Evolutionary conservation across 768 basidiomycete genomes (phyloP).

Genomic region (Dioszegia hungarica): DNA sequence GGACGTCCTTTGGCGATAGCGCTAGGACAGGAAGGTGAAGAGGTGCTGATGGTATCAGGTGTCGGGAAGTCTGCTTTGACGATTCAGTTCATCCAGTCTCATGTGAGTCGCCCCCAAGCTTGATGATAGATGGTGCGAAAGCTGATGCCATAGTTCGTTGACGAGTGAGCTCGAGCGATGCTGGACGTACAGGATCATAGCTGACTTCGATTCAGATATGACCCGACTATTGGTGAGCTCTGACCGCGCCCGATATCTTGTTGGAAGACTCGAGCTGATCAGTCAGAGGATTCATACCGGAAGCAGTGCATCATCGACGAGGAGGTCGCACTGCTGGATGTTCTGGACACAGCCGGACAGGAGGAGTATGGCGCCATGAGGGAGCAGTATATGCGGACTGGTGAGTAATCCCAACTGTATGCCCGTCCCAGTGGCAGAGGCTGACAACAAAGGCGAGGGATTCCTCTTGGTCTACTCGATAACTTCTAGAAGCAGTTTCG

Average conservation of each 20-base stretch:
- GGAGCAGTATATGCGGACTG: conserved; percentile 96
- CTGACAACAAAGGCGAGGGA: conserved; percentile 64
- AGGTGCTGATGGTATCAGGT: conserved; percentile 47
- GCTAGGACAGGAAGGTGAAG: background rate
- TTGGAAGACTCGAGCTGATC: background rate
- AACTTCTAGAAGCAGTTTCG: conserved; percentile 95
- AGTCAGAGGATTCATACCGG: conserved; percentile 77
- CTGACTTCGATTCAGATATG: conserved; percentile 52
- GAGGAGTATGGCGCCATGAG: conserved; percentile 99
- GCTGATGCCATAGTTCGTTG: conserved; percentile 43
- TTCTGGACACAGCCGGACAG: conserved; percentile 94
- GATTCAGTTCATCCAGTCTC: conserved; percentile 87
- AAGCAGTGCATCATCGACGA: conserved; percentile 97
- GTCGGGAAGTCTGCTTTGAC: conserved; percentile 88
- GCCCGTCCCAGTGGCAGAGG: background rate
- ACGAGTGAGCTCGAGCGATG: conserved; percentile 36
- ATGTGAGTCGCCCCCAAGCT: conserved; percentile 24
- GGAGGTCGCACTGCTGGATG: conserved; percentile 95
- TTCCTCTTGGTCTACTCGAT: conserved; percentile 97
- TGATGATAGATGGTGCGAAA: background rate
- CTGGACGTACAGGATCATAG: too few species aligned
- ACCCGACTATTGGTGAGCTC: conserved; percentile 81
- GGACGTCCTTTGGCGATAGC: background rate
- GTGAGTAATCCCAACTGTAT: conserved; percentile 30
- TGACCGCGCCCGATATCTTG: background rate